phyloP scores from a whole-genome alignment of 2,329 filamentous ascomycete species.

The Cytospora piceicola region DNA sequence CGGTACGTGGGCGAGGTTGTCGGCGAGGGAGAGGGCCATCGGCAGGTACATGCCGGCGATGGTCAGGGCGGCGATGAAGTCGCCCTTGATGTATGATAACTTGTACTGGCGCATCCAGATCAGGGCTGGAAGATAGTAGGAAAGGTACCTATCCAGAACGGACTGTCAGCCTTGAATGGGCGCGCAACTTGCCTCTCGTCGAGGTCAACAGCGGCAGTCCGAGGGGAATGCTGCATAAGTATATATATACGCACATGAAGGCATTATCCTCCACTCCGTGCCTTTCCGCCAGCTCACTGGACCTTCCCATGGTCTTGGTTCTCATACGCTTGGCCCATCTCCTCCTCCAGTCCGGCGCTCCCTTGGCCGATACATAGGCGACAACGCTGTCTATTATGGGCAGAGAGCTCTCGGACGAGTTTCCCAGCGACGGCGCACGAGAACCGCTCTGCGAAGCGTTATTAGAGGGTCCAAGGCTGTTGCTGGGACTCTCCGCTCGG shows the following conservation, averaged over 20 bases:
- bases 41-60: conserved; percentile 98
- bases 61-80: conserved; percentile 87
- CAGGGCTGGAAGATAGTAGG: conserved; percentile 90
- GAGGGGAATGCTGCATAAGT: not conserved
- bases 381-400: conserved; percentile 46
- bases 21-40: conserved; percentile 91
- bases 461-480: conserved; percentile 39
- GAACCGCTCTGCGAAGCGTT: conserved; percentile 39
- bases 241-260: conserved; percentile 64
- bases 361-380: conserved; percentile 44
- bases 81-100: conserved; percentile 79
- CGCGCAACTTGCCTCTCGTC: not conserved
- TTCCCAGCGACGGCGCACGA: conserved; percentile 41
- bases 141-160: conserved; percentile 68
- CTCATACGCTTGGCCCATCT: conserved; percentile 56
- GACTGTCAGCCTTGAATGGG: conserved; percentile 20
- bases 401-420: conserved; percentile 34
- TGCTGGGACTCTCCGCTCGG: conserved; percentile 56
- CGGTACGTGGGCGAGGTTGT: conserved; percentile 89
- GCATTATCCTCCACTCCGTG: conserved; percentile 75
- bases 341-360: conserved; percentile 49
- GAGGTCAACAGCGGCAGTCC: conserved; percentile 8
- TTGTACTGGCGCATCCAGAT: conserved; percentile 91
- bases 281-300: conserved; percentile 69
- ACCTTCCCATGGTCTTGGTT: conserved; percentile 72